phyloP scores from a whole-genome alignment of 257 asterid genomes.

The Forsythia viridissima region DNA sequence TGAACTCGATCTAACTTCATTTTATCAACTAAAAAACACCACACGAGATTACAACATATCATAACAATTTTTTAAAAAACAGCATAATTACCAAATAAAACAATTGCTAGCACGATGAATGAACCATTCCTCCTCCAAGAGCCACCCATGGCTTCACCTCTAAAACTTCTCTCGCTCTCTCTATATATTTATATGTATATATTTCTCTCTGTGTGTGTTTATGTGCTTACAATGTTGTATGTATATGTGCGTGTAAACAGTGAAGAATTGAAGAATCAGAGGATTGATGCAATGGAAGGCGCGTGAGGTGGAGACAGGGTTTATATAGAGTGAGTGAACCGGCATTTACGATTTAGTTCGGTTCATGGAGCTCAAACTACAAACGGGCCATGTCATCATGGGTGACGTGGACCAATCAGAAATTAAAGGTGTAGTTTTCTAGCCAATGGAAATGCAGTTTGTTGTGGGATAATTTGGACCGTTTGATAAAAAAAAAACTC shows the following conservation, averaged over 20 bases:
- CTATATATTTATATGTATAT: not conserved
- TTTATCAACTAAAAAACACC: not conserved
- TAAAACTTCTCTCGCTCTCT: too few species aligned
- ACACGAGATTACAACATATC: not conserved
- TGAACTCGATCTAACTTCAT: not conserved
- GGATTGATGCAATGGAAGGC: not conserved
- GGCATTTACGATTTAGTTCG: not conserved
- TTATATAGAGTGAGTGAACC: not conserved
- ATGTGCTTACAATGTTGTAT: not conserved
- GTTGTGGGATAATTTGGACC: slow-evolving; percentile 31
- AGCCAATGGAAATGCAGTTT: slow-evolving; percentile 30
- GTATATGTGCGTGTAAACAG: not conserved
- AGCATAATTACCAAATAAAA: slow-evolving; percentile 32
- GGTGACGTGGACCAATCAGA: slow-evolving; percentile 45
- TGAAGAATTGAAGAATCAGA: not conserved
- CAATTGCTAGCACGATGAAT: slow-evolving; percentile 31
- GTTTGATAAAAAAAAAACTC: not conserved
- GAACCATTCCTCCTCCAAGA: slow-evolving; percentile 37
- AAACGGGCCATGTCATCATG: slow-evolving; percentile 21
- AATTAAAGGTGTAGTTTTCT: not conserved
- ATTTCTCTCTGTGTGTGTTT: not conserved
- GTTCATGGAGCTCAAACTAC: not conserved
- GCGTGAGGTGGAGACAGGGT: not conserved
- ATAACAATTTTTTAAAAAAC: not conserved
- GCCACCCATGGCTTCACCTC: slow-evolving; percentile 29